Evolutionary conservation across 306 rosid genomes (phyloP).

Genomic region (Lupinus albus): DNA sequence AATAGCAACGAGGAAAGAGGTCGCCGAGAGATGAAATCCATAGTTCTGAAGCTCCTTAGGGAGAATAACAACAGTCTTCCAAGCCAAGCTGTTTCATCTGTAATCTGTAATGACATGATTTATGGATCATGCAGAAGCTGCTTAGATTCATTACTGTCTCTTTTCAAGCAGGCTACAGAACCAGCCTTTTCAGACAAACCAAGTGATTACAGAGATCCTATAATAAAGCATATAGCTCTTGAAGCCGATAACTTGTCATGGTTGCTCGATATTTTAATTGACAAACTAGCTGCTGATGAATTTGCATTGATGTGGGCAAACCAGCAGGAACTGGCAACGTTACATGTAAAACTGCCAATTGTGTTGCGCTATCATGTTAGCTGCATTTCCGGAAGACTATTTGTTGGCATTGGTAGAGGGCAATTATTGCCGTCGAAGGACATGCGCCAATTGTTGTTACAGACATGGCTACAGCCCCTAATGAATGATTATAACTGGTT

Average conservation of each 20-base stretch:
- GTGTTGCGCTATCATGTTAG: slow-evolving; percentile 76
- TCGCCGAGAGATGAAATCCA: slow-evolving; percentile 95
- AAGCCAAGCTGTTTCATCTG: slow-evolving; percentile 53
- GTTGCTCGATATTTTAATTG: slow-evolving; percentile 86
- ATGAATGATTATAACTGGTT: slow-evolving; percentile 91
- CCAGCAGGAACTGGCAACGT: slow-evolving; percentile 76
- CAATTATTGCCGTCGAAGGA: slow-evolving; percentile 80
- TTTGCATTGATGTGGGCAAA: slow-evolving; percentile 78
- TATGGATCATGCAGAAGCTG: slow-evolving; percentile 71
- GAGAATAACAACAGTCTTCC: slow-evolving; percentile 66
- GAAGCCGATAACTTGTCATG: slow-evolving; percentile 87
- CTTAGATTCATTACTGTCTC: slow-evolving; percentile 56
- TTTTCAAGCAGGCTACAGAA: slow-evolving; percentile 74
- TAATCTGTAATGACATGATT: slow-evolving; percentile 63
- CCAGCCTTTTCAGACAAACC: slow-evolving; percentile 46
- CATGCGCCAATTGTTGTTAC: slow-evolving; percentile 65
- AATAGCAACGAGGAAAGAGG: slow-evolving; percentile 85
- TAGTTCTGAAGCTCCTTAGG: slow-evolving; percentile 86
- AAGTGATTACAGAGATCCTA: slow-evolving; percentile 49
- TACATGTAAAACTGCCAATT: slow-evolving; percentile 62
- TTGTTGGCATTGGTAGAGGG: slow-evolving; percentile 87
- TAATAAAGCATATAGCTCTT: slow-evolving; percentile 65
- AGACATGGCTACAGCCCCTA: slow-evolving; percentile 92
- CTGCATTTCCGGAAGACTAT: slow-evolving; percentile 75
- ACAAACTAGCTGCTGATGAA: slow-evolving; percentile 82